Evolutionary conservation across 257 asterid species (phyloP), one percentile per base, ranked within the genome.

Genomic region (Thymus mandschuricus): DNA sequence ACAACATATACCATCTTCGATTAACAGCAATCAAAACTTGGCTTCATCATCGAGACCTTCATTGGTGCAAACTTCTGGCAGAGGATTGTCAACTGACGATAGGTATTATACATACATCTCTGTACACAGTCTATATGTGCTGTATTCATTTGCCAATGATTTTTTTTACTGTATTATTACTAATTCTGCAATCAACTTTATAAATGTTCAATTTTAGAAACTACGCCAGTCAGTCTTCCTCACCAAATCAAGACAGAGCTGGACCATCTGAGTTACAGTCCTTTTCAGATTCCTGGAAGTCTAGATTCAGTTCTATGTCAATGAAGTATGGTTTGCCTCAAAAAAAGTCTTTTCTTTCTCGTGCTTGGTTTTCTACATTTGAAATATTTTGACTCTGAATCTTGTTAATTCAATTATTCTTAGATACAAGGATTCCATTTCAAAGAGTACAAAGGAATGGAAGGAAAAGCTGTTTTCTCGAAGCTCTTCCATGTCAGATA

Each of bases 201-300:
- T 35, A 45, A 31, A 66, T 49, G 43, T 56, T 64, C 55, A 38
- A 38, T 80, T 63, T 72, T 81, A 89, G 97, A 73, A 77, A 74
- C 85, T 62, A 76, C 66, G 45, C 68, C 60, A 80, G 76, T 46
- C 83, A 75, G 70, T 68, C 87, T 45, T 80, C 86, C 67, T 64
- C 54, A 61, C 80, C 81, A 74, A 82, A 73, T 84, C 87, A 75
- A 70, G 97, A 86, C 60, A 77, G 79, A 59, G 90, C 88, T 41
- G 99, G 98, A n/a, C 89, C 99, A 35, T 95, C 99, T 1, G 98
- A 88, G 74, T 74, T 85, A 49, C 91, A 86, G 69, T 76, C 97
- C 7, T 43, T 80, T 70, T 84, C 99, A 8, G 97, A 94, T 31
- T 74, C 87, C 52, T 89, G 91, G 95, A 95, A 78, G 80, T 86